These are phyloP conservation scores for Blastomyces gilchristii DNA, from an alignment of 2,329 filamentous ascomycete genomes.

Conservation along the genomic window DNA sequence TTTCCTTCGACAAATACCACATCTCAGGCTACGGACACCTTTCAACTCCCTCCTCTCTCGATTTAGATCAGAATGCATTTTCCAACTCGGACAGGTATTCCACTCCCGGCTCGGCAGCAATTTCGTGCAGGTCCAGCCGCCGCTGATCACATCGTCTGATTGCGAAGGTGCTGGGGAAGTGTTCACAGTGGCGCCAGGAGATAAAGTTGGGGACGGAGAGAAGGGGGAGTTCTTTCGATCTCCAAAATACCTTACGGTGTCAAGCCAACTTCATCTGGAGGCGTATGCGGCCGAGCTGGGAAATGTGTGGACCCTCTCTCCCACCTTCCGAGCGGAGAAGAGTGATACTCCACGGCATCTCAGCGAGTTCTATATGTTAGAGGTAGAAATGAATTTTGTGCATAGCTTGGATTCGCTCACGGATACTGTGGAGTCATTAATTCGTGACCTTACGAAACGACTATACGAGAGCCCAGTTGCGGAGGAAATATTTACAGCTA, in stretches of 20 bases:
- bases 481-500: constrained; percentile 45
- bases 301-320: constrained; percentile 87
- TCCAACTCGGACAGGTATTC: constrained; percentile 67
- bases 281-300: constrained; percentile 79
- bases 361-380: constrained; percentile 98
- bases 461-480: constrained; percentile 43
- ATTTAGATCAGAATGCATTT: constrained; percentile 70
- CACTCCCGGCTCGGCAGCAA: constrained; percentile 49
- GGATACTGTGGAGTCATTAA: constrained; percentile 67
- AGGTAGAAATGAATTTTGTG: constrained; percentile 77
- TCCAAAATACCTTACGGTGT: constrained; percentile 93
- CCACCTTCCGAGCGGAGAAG: constrained; percentile 84
- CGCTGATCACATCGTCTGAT: constrained; percentile 90
- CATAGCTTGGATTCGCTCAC: constrained; percentile 62
- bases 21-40: constrained; percentile 72
- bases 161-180: constrained; percentile 95
- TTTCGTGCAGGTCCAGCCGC: constrained; percentile 64
- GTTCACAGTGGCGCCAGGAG: constrained; percentile 56
- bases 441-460: constrained; percentile 48
- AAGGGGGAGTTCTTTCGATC: constrained; percentile 62
- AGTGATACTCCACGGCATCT: constrained; percentile 90
- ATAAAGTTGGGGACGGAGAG: constrained; percentile 25
- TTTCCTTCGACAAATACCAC: constrained; percentile 77
- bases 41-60: constrained; percentile 71
- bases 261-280: constrained; percentile 87